Evolutionary conservation across 805 yeast species (phyloP).

Genomic region (Limtongozyma cylindracea): DNA sequence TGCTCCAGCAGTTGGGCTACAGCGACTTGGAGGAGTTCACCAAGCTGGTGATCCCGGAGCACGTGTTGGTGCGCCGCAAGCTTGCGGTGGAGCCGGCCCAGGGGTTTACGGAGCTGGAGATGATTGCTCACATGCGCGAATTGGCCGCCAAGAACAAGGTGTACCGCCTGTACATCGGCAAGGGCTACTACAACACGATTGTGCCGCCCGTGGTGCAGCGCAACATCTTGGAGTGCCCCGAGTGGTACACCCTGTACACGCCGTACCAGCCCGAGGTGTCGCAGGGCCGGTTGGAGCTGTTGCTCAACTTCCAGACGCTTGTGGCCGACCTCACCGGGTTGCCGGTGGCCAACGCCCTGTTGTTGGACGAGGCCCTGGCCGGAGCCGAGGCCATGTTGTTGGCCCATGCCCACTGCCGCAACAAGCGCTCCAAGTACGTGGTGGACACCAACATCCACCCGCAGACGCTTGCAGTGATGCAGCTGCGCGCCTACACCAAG

Average conservation of each 20-base stretch:
- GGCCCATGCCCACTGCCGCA: constrained; percentile 39
- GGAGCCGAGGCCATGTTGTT: constrained; percentile 93
- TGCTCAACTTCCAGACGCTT: constrained; percentile 84
- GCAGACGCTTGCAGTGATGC: constrained; percentile 63
- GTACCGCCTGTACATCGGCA: constrained; percentile 62
- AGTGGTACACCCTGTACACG: constrained; percentile 97
- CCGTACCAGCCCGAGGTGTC: constrained; percentile 98
- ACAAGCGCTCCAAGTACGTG: constrained; percentile 41
- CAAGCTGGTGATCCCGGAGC: constrained; percentile 47
- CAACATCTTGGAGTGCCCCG: constrained; percentile 79
- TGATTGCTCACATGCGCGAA: constrained; percentile 38
- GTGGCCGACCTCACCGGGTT: constrained; percentile 78
- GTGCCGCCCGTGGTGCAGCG: constrained; percentile 86
- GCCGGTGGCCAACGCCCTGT: constrained; percentile 85
- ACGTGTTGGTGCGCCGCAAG: constrained; percentile 43
- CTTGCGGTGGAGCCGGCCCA: constrained; percentile 38
- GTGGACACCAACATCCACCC: constrained; percentile 62
- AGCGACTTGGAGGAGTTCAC: constrained; percentile 47
- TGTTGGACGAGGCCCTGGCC: constrained; percentile 91
- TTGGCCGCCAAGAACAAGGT: constrained; percentile 59
- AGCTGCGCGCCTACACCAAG: constrained; percentile 56
- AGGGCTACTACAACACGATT: constrained; percentile 80
- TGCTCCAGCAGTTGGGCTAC: constrained; percentile 46
- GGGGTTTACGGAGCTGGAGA: constrained; percentile 66
- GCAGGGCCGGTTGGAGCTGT: constrained; percentile 82